Conservation (phyloP, 768 basidiomycete genomes). For the Chalciporus sphaerocephalus region DNA sequence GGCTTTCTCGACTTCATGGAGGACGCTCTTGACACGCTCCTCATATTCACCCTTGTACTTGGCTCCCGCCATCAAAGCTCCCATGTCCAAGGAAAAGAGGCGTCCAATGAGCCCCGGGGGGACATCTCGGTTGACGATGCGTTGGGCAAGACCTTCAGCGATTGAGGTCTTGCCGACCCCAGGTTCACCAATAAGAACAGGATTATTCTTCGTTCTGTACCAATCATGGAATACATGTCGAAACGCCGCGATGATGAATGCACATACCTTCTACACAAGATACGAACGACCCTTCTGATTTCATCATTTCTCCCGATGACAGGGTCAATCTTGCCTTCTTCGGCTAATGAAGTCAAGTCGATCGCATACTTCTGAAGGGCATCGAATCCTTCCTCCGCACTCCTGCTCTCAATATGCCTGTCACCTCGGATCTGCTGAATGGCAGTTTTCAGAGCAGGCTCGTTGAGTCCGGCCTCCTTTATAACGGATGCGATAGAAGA, state of each 20-base stretch:
- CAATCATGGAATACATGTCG: conserved; percentile 9
- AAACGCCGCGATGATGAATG: background rate
- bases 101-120: conserved; percentile 69
- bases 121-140: conserved; percentile 92
- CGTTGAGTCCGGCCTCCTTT: conserved; percentile 72
- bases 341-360: conserved; percentile 82
- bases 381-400: conserved; percentile 90
- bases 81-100: conserved; percentile 88
- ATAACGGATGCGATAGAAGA: conserved; percentile 59
- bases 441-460: conserved; percentile 67
- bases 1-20: conserved; percentile 91
- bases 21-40: conserved; percentile 88
- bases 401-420: conserved; percentile 76
- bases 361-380: conserved; percentile 85
- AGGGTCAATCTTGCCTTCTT: conserved; percentile 93
- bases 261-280: conserved; percentile 72
- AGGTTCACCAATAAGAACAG: conserved; percentile 93
- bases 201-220: conserved; percentile 90
- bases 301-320: conserved; percentile 92
- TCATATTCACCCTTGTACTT: conserved; percentile 97
- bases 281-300: conserved; percentile 79
- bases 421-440: conserved; percentile 80
- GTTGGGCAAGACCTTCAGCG: conserved; percentile 91
- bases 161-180: conserved; percentile 96
- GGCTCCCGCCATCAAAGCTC: conserved; percentile 89